A percentile compares a stretch with the other conserved stretches of the same genome.
Conservation (phyloP, 2,329 filamentous ascomycete species). For the Cladosporium sp. region DNA sequence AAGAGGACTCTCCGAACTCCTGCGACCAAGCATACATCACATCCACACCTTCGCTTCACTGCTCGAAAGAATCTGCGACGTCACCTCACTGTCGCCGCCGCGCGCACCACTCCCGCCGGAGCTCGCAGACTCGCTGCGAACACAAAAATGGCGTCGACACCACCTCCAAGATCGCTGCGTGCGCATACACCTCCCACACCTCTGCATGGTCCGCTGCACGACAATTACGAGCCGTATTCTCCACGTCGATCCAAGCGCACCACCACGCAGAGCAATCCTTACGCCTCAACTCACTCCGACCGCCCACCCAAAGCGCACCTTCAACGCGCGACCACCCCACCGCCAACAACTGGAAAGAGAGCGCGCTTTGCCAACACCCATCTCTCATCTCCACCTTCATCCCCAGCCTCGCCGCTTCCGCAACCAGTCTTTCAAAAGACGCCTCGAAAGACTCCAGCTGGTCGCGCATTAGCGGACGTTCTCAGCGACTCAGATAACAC, state of each 20-base stretch:
- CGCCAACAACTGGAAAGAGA: slow-evolving; percentile 29
- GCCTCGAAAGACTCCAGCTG: slow-evolving; percentile 14
- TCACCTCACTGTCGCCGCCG: background rate
- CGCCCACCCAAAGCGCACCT: slow-evolving; percentile 13
- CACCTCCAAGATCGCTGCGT: slow-evolving; percentile 20
- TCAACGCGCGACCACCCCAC: slow-evolving; percentile 20
- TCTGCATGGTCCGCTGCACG: slow-evolving; percentile 58
- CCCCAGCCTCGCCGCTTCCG: slow-evolving; percentile 32
- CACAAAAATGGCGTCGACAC: slow-evolving; percentile 11
- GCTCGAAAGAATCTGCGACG: background rate
- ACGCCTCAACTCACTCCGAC: slow-evolving; percentile 35
- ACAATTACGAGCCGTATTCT: slow-evolving; percentile 69
- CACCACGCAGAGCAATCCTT: slow-evolving; percentile 42
- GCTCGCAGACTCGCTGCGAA: slow-evolving; percentile 10
- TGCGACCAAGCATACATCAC: background rate
- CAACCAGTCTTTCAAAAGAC: slow-evolving; percentile 15
- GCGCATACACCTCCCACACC: slow-evolving; percentile 66
- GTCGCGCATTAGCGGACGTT: slow-evolving; percentile 9
- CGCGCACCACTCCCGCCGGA: slow-evolving; percentile 11
- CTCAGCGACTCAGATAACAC: slow-evolving; percentile 11
- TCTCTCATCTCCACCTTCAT: slow-evolving; percentile 41
- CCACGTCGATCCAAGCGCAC: slow-evolving; percentile 38
- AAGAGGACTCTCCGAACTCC: background rate
- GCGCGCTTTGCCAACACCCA: slow-evolving; percentile 44
- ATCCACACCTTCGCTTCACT: background rate